Evolutionary conservation across 2,329 filamentous ascomycete genomes (phyloP).

Genomic region (Dactylella cylindrospora): DNA sequence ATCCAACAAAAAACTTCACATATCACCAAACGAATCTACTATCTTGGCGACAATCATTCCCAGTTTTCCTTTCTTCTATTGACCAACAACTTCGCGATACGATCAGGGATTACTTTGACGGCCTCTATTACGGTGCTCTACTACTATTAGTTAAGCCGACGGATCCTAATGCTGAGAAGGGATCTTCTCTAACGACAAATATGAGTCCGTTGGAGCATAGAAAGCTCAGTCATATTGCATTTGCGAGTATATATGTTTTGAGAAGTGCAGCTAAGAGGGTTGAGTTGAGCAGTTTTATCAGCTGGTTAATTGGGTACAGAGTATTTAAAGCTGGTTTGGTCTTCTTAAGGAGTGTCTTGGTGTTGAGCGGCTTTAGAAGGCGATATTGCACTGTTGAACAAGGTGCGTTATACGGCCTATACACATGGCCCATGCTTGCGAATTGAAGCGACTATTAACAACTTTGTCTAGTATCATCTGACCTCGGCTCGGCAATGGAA

Average conservation of each 20-base stretch:
- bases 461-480: constrained; percentile 40
- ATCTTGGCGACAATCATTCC: constrained; percentile 38
- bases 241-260: constrained; percentile 41
- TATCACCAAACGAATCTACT: constrained; percentile 42
- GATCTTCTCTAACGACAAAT: background rate
- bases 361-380: constrained; percentile 34
- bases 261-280: constrained; percentile 38
- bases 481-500: constrained; percentile 41
- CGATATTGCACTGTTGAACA: constrained; percentile 44
- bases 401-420: constrained; percentile 12
- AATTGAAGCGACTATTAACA: background rate
- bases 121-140: constrained; percentile 34
- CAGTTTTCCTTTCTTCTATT: constrained; percentile 25
- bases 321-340: constrained; percentile 42
- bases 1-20: constrained; percentile 33
- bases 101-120: constrained; percentile 41
- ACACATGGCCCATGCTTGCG: background rate
- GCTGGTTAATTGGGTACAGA: constrained; percentile 41
- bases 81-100: constrained; percentile 37
- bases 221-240: constrained; percentile 40
- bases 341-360: constrained; percentile 32
- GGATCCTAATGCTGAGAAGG: constrained; percentile 4
- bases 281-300: constrained; percentile 36
- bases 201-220: constrained; percentile 25
- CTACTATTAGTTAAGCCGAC: constrained; percentile 36